Percentiles rank a stretch among this genome's conserved stretches.
phyloP scores from a whole-genome alignment of 2,329 filamentous ascomycete species.

The Trichoderma sp. region DNA sequence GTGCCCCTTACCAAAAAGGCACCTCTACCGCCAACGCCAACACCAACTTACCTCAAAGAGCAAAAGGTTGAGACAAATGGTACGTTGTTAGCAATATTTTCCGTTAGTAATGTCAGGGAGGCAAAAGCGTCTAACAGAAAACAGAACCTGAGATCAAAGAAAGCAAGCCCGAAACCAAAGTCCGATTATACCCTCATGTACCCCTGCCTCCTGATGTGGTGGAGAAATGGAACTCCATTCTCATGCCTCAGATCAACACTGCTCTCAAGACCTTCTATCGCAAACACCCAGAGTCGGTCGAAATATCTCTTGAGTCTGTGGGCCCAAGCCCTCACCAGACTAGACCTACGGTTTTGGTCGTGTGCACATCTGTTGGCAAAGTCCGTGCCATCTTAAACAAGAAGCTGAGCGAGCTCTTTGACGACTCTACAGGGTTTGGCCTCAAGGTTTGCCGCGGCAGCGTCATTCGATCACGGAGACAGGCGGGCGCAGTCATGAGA shows the following conservation, averaged over 20 bases:
- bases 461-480: conserved; percentile 59
- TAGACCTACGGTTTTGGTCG: conserved; percentile 71
- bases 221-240: conserved; percentile 67
- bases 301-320: conserved; percentile 73
- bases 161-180: conserved; percentile 40
- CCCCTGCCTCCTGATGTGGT: conserved; percentile 59
- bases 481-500: conserved; percentile 31
- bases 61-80: neutral
- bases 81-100: neutral
- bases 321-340: conserved; percentile 66
- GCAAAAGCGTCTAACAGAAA: neutral
- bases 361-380: conserved; percentile 72
- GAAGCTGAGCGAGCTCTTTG: conserved; percentile 63
- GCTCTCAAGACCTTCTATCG: conserved; percentile 69
- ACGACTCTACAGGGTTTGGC: conserved; percentile 59
- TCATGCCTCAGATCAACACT: conserved; percentile 72
- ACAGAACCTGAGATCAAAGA: conserved; percentile 26
- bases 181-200: conserved; percentile 60
- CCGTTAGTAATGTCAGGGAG: neutral
- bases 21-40: neutral
- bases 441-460: conserved; percentile 72
- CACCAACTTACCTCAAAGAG: neutral
- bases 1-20: conserved; percentile 15
- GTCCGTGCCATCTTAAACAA: conserved; percentile 70
- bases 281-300: conserved; percentile 72